Base-by-base conservation (phyloP, 768 basidiomycete genomes). In the Kwoniella europaea region DNA sequence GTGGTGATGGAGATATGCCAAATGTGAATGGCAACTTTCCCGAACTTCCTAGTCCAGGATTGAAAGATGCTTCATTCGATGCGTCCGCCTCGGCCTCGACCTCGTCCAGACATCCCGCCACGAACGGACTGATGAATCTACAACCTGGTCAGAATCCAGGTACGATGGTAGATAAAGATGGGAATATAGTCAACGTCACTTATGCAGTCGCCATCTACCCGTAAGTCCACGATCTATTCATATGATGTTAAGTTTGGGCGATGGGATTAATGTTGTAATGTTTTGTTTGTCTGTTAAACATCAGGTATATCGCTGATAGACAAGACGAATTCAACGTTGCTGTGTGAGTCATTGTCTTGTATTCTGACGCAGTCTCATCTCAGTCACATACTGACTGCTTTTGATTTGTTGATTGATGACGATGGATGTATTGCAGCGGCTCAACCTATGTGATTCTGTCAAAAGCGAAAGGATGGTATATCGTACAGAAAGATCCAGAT, bases 181-280 rank as follows among this genome's bases (percentile, higher is more conserved):
- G 78, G 50, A 79, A 82, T 27, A 82, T 71, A 10, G 71, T 75
- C 52, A 81, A 68, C 62, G 90, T 94, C 20, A 94, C 94, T 12
- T 99, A 97, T 79, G 95, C 96, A 2, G 93, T 99, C 43, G 94
- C 95, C 41, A 98, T 98, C 75, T 98, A 99, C 80, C 97, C 97
- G 56, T 79, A 57, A 75, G 78, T 73, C 46, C 18, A 15, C 18
- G 1, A 1, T 50, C 1, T 50, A 4, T 35, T 35, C 35, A 35
- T 35, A 7, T 35, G 35, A 35, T 35, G 7, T 35, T 35, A 6
- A 35, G 46, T 50, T 50, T 50, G 46, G 2, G 46, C 3, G 15
- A 50, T 16, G 59, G 35, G 59, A 22, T 50, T 16, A 18, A 53
- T 15, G 60, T 15, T 68, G 56, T 22, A 52, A 20, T 68, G 56